Evolutionary conservation across 2,329 filamentous ascomycete species (phyloP), one percentile per base, ranked within the genome.

Genomic region (Chaetomium olivaceum): DNA sequence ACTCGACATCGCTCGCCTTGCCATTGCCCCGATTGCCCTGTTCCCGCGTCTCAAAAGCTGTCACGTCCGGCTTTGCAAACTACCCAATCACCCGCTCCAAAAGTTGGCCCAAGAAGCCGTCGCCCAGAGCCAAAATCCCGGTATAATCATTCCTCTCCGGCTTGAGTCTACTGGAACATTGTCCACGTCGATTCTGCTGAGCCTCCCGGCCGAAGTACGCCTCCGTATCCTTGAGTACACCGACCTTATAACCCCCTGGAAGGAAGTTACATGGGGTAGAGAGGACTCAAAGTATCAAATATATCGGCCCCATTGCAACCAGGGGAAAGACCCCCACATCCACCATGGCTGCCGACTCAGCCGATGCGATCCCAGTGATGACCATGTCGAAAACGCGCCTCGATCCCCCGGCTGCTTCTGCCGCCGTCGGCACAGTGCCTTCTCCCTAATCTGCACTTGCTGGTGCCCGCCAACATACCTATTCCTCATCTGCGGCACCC

Each of bases 221-320:
- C 57, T 65, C 2, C 65, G 46, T 29, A 69, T 69, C 46, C 57
- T 70, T 19, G 63, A 68, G 27, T 68, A 67, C 46, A 68, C 67
- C 14, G 67, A 70, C 57, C 54, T 70, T 19, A 52, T 69, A 9
- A 68, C 65, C 5, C 69, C 67, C 19, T 68, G 62, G 67, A 65
- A 50, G 4, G 65, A 70, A 43, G 69, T 69, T 11, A 60, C 51
- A 6, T 68, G 60, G 58, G 39, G 33, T 12, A 63, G 61, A 23
- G 9, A 56, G 43, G 27, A 58, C 21, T 4, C 11, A 7, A 27
- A 23, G 21, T 63, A 63, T 33, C 54, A 46, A 36, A 19, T 43
- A 29, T 59, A 6, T 27, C 62, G 31, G 19, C 31, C 43, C n/a
- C 27, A 8, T 29, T 60, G 50, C 39, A 1, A 19, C 25, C 14